Base-by-base conservation (phyloP, 2,329 filamentous ascomycete species). In the Exophiala alcalophila region DNA sequence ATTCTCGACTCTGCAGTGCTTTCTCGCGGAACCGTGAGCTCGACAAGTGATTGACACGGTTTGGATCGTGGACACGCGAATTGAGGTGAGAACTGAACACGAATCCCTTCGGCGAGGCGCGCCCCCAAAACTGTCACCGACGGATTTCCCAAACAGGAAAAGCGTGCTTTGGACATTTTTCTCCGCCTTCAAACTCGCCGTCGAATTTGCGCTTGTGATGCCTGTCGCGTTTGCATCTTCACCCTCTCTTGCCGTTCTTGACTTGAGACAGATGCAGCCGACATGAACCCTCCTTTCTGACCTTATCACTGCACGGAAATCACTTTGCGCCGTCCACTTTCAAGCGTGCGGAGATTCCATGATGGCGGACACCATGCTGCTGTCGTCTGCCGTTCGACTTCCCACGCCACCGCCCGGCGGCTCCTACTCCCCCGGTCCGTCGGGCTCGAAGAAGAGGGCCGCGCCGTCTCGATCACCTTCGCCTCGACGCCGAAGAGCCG, bases 321-420 rank as follows among this genome's bases (percentile, higher is more conserved):
- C n/a, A n/a, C n/a, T n/a, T n/a, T n/a, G n/a, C n/a, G n/a, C n/a
- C n/a, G n/a, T n/a, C n/a, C n/a, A n/a, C n/a, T n/a, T 25, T 25
- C 23, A 25, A 25, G 23, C n/a, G 23, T 10, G n/a, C 20, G 28
- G 7, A 23, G 15, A 23, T 11, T 25, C 12, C 16, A 49, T 10
- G 29, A 71, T 71, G 67, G 64, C 65, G 36, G 68, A 70, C 46
- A 62, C 70, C 40, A 64, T 72, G 53, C 23, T 49, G 15, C 64
- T 76, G 42, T 71, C 74, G 50, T 76, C 73, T 21, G 77, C 77
- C 33, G 76, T 80, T 50, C 75, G 77, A 53, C 69, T 80, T 51
- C 77, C 77, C 34, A 79, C 77, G 25, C 76, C 76, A 41, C 71
- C 69, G 16, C 71, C 70, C 30, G 69, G 66, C 52, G 59, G 65